Conservation (phyloP, 768 basidiomycete genomes). For the Suillus clintonianus region DNA sequence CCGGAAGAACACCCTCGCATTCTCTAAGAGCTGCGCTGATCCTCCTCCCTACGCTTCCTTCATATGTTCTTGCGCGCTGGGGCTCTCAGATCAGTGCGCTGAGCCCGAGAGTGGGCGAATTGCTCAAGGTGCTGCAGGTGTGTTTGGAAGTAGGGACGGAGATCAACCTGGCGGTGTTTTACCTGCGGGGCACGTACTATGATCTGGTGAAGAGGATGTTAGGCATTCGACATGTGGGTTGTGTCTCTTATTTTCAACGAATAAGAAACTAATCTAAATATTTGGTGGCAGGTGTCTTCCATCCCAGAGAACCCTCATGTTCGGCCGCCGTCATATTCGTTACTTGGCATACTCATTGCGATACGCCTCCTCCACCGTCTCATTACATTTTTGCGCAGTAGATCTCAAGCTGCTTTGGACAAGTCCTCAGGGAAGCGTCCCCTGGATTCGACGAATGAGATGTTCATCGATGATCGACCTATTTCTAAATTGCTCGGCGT, state of each 20-base stretch:
- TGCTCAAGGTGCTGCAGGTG: constrained; percentile 43
- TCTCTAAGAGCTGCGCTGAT: constrained; percentile 54
- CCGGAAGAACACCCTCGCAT: constrained; percentile 43
- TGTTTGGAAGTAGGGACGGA: constrained; percentile 62
- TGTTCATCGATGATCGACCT: constrained; percentile 60
- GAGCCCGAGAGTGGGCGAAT: constrained; percentile 30
- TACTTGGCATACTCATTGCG: constrained; percentile 74
- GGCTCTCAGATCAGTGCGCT: constrained; percentile 39
- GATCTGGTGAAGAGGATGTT: constrained; percentile 67
- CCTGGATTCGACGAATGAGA: constrained; percentile 35
- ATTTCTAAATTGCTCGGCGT: constrained; percentile 57
- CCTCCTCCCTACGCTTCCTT: constrained; percentile 65
- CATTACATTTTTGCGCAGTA: constrained; percentile 43
- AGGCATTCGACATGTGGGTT: constrained; percentile 66
- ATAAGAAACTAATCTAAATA: not conserved
- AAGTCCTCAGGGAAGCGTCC: constrained; percentile 39
- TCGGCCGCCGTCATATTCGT: constrained; percentile 83
- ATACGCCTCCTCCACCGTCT: constrained; percentile 67
- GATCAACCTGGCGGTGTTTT: constrained; percentile 79
- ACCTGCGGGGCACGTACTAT: constrained; percentile 80
- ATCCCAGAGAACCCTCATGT: constrained; percentile 69
- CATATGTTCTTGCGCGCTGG: constrained; percentile 59
- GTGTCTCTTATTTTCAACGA: not conserved
- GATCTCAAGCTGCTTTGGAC: constrained; percentile 16
- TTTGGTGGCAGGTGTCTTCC: constrained; percentile 61